These are phyloP conservation scores for Termitomyces sp. DNA, from an alignment of 768 basidiomycete genomes.

Conservation along the genomic window DNA sequence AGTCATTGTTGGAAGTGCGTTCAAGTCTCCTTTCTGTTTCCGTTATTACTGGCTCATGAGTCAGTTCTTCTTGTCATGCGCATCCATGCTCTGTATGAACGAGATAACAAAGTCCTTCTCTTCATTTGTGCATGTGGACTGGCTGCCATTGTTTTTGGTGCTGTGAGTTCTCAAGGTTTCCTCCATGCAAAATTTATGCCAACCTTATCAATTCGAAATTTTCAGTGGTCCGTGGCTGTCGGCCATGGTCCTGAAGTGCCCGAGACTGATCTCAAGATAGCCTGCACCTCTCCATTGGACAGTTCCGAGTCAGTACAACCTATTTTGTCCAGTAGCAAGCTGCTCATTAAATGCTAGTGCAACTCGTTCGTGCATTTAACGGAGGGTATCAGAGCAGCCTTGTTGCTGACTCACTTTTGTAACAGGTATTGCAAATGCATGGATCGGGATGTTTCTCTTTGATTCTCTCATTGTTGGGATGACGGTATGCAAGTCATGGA, in stretches of 20 bases:
- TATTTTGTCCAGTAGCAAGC: not conserved
- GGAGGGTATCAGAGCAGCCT: no score
- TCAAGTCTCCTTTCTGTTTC: not conserved
- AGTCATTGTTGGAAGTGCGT: conserved; percentile 32
- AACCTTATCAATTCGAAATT: not conserved
- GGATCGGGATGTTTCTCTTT: conserved; percentile 36
- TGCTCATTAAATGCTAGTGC: conserved; percentile 8
- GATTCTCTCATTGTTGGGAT: conserved; percentile 38
- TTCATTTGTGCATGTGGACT: conserved; percentile 22
- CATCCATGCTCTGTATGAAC: conserved; percentile 38
- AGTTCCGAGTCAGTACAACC: not conserved
- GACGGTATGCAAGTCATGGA: conserved; percentile 34
- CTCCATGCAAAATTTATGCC: not conserved
- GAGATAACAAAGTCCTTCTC: conserved; percentile 22
- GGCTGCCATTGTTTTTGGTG: conserved; percentile 24
- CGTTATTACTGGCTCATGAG: not conserved
- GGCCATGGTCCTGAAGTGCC: no score
- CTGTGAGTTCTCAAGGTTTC: conserved; percentile 11
- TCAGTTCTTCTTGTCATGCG: conserved; percentile 28
- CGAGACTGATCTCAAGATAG: not conserved
- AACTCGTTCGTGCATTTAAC: conserved; percentile 10
- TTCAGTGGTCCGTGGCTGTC: not conserved
- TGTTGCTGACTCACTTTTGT: not conserved
- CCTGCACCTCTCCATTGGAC: conserved; percentile 2
- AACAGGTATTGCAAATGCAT: conserved; percentile 33